These are phyloP conservation scores for Talaromyces sp. DNA, from an alignment of 2,329 filamentous ascomycete species.

Conservation along the genomic window DNA sequence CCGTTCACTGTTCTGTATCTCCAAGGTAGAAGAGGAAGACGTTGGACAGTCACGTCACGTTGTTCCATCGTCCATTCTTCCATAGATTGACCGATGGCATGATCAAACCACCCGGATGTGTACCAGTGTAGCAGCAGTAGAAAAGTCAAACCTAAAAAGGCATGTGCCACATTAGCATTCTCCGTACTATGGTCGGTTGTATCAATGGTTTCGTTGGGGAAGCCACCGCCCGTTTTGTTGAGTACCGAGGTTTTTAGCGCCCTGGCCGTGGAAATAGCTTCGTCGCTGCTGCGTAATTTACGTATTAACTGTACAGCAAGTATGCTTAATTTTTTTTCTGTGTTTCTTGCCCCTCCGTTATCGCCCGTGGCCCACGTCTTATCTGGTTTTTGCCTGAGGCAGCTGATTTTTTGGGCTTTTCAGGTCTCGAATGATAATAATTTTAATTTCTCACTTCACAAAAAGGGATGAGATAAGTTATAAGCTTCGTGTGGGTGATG, in stretches of 20 bases:
- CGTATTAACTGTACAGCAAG: background rate
- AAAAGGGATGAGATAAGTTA: too few relatives aligned
- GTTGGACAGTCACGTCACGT: background rate
- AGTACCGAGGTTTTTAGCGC: slow-evolving; percentile 4
- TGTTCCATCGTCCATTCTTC: background rate
- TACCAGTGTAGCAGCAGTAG: background rate
- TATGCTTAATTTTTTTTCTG: background rate
- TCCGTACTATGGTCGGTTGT: background rate
- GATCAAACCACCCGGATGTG: background rate
- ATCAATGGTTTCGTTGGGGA: slow-evolving; percentile 10
- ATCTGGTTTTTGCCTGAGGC: slow-evolving; percentile 5
- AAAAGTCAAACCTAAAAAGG: background rate
- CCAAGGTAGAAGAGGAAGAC: background rate
- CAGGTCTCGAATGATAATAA: too few relatives aligned
- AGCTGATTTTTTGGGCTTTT: background rate
- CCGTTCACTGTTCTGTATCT: background rate
- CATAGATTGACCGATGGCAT: background rate
- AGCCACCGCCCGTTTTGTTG: slow-evolving; percentile 11
- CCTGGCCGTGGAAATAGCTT: slow-evolving; percentile 4
- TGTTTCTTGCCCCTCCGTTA: slow-evolving; percentile 11
- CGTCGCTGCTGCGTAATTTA: background rate
- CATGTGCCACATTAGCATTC: background rate
- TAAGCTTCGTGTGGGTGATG: too few relatives aligned
- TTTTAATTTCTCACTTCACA: too few relatives aligned
- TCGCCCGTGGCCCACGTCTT: background rate